phyloP scores from a whole-genome alignment of 179 eudicot species.

The Silene noctiflora region DNA sequence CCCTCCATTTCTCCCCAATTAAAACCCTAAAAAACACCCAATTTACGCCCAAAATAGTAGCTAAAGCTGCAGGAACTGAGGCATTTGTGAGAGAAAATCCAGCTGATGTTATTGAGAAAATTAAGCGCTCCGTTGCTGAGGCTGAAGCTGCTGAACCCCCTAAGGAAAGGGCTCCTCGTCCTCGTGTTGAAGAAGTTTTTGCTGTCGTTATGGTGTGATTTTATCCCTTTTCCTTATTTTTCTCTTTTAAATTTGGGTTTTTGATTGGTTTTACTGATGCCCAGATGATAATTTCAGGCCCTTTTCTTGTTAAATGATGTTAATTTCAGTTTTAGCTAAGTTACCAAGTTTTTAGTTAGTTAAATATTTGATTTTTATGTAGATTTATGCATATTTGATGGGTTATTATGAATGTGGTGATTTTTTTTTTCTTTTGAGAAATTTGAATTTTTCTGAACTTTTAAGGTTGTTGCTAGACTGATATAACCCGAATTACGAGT shows the following conservation, averaged over 20 bases:
- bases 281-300: neutral
- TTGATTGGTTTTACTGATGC: neutral
- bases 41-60: constrained; percentile 14
- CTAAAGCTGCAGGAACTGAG: constrained; percentile 11
- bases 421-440: too few relatives aligned
- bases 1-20: constrained; percentile 27
- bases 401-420: too few relatives aligned
- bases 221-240: neutral
- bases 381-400: neutral
- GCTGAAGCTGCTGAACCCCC: constrained; percentile 11
- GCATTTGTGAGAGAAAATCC: constrained; percentile 4
- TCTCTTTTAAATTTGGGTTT: neutral
- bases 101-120: constrained; percentile 17
- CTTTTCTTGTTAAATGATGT: neutral
- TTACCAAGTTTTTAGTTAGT: too few relatives aligned
- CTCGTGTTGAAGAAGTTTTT: constrained; percentile 53
- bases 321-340: neutral
- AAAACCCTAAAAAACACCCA: constrained; percentile 13
- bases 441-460: neutral
- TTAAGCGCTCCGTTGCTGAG: constrained; percentile 9
- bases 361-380: neutral
- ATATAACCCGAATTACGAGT: too few relatives aligned
- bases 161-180: constrained; percentile 29
- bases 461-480: neutral
- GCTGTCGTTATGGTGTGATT: constrained; percentile 75